Evolutionary conservation across 2,329 filamentous ascomycete species (phyloP), one percentile per base, ranked within the genome.

Genomic region (Tolypocladium tundrense): DNA sequence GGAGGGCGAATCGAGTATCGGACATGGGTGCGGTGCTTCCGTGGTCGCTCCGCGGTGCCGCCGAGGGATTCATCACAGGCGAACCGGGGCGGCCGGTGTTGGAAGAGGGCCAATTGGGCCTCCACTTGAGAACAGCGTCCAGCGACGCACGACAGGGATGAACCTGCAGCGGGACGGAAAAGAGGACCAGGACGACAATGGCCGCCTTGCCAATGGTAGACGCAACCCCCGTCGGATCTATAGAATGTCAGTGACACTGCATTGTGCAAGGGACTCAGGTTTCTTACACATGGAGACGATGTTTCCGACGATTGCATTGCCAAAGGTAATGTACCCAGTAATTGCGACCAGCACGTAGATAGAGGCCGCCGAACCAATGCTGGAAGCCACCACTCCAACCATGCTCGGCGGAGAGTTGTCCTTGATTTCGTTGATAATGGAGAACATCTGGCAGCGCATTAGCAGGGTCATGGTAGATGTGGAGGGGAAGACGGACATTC

Each of bases 101-200:
- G 57, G 64, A 66, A 60, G 78, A 74, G 42, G 72, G 64, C 24
- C 75, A 68, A 64, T 77, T 79, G 11, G 91, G 91, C 9, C 91
- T 85, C 93, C 94, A 97, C 73, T 89, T 92, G 55, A 96, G 74
- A n/a, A 97, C 90, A 0, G 94, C 93, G 67, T 97, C 91, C 35
- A 97, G 79, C 19, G 90, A 96, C n/a, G 94, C 94, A 60, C 94
- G 86, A 74, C 94, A 97, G 0, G 94, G 94, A 69, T 99, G 94
- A 42, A 96, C 88, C 72, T 99, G 94, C 1, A 99, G 82, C 1
- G 94, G 94, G 60, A 97, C 93, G 19, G 91, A 96, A 71, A 99
- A 97, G 72, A 95, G 91, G 64, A 99, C 94, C 1, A 99, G 84
- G 59, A 97, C 81, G 42, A 99, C 94, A 63, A 99, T 99, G 53